Conservation (phyloP, 1,284 basidiomycete species). For the Pseudozyma pruni region DNA sequence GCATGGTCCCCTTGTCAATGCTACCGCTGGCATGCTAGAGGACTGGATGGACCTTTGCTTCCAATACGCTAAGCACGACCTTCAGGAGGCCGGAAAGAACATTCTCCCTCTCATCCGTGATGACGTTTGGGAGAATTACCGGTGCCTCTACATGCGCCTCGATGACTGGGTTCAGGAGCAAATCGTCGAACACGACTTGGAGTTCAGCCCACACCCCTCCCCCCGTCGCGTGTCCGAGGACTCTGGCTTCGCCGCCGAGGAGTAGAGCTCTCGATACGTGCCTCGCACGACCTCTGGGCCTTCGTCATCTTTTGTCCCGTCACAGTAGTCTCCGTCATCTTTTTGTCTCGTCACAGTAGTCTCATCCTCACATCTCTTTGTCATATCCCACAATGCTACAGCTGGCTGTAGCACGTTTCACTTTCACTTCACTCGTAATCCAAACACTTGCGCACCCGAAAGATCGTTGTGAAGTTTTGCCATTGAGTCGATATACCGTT, state of each 20-base stretch:
- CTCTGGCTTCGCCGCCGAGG: neutral
- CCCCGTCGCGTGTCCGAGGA: neutral
- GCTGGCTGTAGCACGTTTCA: no score
- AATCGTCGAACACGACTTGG: neutral
- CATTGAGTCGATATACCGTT: no score
- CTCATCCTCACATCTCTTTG: no score
- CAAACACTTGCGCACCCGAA: no score
- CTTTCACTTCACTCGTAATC: no score
- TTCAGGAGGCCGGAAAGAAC: neutral
- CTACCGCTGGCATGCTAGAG: neutral
- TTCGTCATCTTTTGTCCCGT: neutral
- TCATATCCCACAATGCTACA: no score
- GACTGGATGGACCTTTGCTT: conserved; percentile 7
- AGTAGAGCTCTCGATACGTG: no score
- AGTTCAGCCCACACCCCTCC: neutral
- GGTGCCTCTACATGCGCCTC: neutral
- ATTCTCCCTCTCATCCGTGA: neutral
- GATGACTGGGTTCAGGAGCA: conserved; percentile 1
- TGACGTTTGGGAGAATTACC: neutral
- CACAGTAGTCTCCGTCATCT: no score
- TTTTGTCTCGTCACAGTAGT: no score
- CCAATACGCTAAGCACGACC: neutral
- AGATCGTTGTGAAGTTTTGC: no score
- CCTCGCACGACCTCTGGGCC: neutral
- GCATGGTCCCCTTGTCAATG: neutral